phyloP scores from a whole-genome alignment of 352 stramenopile species.

The Globisporangium mamillatum region DNA sequence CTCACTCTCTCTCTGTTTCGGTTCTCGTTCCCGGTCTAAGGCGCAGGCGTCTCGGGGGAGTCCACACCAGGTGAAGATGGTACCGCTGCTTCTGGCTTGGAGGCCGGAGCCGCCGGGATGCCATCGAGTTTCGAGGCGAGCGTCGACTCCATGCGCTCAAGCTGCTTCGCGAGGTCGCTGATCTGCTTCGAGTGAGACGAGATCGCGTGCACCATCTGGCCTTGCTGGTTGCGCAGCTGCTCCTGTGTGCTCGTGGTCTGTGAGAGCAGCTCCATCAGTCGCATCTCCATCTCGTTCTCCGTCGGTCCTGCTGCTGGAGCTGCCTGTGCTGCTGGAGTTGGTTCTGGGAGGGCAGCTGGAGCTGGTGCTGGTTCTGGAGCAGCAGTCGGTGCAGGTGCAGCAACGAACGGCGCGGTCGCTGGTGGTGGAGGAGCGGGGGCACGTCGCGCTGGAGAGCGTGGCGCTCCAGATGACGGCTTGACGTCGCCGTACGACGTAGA shows the following conservation, averaged over 20 bases:
- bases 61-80: not conserved
- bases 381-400: not conserved
- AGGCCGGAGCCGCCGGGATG: not conserved
- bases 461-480: constrained; percentile 10
- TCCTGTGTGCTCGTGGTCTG: constrained; percentile 81
- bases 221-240: constrained; percentile 76
- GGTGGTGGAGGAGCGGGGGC: constrained; percentile 19
- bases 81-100: not conserved
- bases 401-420: constrained; percentile 5
- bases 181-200: constrained; percentile 78
- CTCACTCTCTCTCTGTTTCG: not conserved
- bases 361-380: not conserved
- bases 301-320: constrained; percentile 10
- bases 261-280: constrained; percentile 69
- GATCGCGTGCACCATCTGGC: constrained; percentile 79
- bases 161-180: constrained; percentile 70
- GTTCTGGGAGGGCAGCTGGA: not conserved
- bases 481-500: constrained; percentile 25
- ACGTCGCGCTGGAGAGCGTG: constrained; percentile 14
- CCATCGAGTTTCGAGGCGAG: constrained; percentile 18
- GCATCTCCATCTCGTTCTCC: constrained; percentile 73
- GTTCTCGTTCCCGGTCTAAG: not conserved
- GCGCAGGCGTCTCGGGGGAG: not conserved
- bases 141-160: constrained; percentile 75
- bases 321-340: not conserved